Percentiles rank a stretch among this genome's conserved stretches.
Evolutionary conservation across 106 monocot species (phyloP).

Genomic region (Dendrobium catenatum): DNA sequence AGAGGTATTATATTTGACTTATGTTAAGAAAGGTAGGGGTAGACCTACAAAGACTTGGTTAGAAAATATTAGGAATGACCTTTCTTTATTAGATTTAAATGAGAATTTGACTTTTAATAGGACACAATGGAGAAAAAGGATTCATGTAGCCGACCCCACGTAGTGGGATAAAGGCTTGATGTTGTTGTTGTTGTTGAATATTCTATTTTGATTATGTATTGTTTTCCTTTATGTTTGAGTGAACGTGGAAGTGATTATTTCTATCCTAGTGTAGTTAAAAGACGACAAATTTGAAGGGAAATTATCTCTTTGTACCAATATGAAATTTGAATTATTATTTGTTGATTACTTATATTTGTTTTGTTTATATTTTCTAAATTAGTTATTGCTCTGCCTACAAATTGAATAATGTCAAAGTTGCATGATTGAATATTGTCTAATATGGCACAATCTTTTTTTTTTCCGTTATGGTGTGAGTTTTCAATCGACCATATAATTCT

Average conservation of each 20-base stretch:
- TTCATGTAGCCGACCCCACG: too few relatives aligned
- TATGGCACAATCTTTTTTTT: not conserved
- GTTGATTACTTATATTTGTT: not conserved
- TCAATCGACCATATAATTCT: not conserved
- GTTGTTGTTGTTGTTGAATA: not conserved
- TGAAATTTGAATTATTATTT: not conserved
- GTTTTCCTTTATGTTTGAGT: not conserved
- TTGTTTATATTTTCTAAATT: not conserved
- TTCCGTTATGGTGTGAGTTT: not conserved
- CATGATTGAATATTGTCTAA: not conserved
- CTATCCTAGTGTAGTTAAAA: not conserved
- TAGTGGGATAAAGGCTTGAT: too few relatives aligned
- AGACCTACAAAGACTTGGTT: too few relatives aligned
- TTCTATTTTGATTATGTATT: not conserved
- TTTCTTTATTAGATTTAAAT: too few relatives aligned
- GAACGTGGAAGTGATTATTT: not conserved
- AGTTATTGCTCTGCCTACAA: not conserved
- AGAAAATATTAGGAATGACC: too few relatives aligned
- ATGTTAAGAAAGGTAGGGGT: too few relatives aligned
- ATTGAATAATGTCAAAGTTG: not conserved
- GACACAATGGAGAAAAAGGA: too few relatives aligned
- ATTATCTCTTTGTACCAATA: not conserved
- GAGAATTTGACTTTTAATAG: too few relatives aligned
- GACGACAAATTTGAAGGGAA: not conserved
- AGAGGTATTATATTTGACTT: too few relatives aligned